Percentiles rank a stretch among this genome's conserved stretches.
These are phyloP conservation scores for Rhizophora mangle DNA, from an alignment of 345 rosid species.

Conservation along the genomic window DNA sequence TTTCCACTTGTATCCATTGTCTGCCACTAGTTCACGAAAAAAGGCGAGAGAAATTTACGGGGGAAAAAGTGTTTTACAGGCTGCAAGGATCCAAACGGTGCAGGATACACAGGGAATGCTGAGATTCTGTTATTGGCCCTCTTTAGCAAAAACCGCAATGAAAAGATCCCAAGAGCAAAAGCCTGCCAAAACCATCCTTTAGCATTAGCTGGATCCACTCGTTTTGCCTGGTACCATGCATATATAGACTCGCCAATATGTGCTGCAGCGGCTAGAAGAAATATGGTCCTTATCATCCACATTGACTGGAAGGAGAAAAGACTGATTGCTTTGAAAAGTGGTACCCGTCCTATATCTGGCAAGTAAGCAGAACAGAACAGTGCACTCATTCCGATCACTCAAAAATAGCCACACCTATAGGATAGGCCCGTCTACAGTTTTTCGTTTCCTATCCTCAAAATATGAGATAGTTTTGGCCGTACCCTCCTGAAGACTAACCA, in stretches of 20 bases:
- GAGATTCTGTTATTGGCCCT: conserved; percentile 40
- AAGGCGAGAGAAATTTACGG: too few species aligned
- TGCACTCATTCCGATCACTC: conserved; percentile 43
- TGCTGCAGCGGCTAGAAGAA: conserved; percentile 23
- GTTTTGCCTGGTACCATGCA: conserved; percentile 59
- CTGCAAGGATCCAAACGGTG: too few species aligned
- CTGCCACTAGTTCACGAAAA: too few species aligned
- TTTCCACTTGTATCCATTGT: too few species aligned
- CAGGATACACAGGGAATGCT: not conserved
- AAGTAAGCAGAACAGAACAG: conserved; percentile 54
- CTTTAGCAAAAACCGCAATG: conserved; percentile 57
- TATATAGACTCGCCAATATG: conserved; percentile 58
- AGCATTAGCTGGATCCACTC: conserved; percentile 67
- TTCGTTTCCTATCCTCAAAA: conserved; percentile 68
- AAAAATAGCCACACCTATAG: conserved; percentile 53
- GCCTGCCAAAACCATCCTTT: conserved; percentile 91
- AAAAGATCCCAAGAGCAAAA: conserved; percentile 56
- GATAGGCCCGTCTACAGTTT: conserved; percentile 66
- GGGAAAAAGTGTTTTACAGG: too few species aligned
- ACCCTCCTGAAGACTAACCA: conserved; percentile 74
- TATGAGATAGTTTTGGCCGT: conserved; percentile 79
- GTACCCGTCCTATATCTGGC: conserved; percentile 63
- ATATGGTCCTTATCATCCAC: conserved; percentile 39
- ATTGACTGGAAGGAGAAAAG: conserved; percentile 60
- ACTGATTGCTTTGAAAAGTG: conserved; percentile 42